A percentile compares a stretch with the other conserved stretches of the same genome.
phyloP scores from a whole-genome alignment of 768 basidiomycete genomes.

The Lactarius psammicola region DNA sequence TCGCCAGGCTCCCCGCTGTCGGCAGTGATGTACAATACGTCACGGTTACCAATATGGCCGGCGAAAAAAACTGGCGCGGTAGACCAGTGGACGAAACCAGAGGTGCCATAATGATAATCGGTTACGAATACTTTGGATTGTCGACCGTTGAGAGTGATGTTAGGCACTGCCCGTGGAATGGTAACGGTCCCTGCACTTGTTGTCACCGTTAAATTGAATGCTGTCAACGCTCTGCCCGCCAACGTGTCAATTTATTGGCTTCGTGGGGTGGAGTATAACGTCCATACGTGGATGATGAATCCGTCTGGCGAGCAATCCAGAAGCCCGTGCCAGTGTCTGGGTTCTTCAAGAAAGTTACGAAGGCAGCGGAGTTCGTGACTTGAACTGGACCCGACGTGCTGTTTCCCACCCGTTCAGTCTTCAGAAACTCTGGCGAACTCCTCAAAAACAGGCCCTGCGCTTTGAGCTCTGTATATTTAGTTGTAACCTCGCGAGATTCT shows the following conservation, averaged over 20 bases:
- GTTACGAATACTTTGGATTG: conserved; percentile 73
- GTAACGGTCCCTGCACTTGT: conserved; percentile 52
- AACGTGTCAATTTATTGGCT: background rate
- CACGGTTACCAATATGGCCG: conserved; percentile 43
- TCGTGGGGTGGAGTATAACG: background rate
- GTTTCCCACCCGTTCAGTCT: conserved; percentile 73
- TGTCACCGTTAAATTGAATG: conserved; percentile 60
- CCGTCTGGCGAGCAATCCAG: conserved; percentile 64
- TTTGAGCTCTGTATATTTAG: conserved; percentile 77
- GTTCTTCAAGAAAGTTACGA: conserved; percentile 63
- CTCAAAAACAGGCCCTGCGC: conserved; percentile 75
- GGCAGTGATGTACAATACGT: conserved; percentile 44
- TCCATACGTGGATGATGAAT: conserved; percentile 66
- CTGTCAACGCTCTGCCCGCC: conserved; percentile 42
- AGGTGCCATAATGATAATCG: conserved; percentile 65
- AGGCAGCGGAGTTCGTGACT: conserved; percentile 47
- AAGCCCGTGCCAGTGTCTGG: conserved; percentile 65
- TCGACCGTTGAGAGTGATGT: conserved; percentile 63
- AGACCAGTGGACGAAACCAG: conserved; percentile 59
- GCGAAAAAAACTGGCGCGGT: conserved; percentile 74
- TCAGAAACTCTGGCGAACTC: conserved; percentile 73
- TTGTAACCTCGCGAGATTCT: conserved; percentile 62
- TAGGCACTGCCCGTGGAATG: conserved; percentile 52
- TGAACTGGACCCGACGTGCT: conserved; percentile 49
- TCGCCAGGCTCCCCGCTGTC: conserved; percentile 38